Conservation (phyloP, 148 eudicot genomes). For the Fagopyrum homotropicum region DNA sequence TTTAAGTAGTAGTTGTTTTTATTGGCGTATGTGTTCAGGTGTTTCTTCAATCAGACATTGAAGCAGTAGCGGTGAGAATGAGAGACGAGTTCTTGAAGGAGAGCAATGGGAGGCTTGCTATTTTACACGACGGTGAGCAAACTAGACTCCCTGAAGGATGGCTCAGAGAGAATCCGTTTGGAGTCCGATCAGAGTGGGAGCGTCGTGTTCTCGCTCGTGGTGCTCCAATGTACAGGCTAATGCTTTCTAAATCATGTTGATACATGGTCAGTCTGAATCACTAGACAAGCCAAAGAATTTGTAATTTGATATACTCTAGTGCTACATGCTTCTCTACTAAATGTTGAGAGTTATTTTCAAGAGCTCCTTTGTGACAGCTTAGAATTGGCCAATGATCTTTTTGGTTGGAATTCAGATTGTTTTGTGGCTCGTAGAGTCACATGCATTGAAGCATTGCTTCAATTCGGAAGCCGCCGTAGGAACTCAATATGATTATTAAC, state of each 20-base stretch:
- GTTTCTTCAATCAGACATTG: constrained; percentile 82
- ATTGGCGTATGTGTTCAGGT: constrained; percentile 31
- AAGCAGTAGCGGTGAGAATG: constrained; percentile 76
- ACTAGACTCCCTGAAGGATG: constrained; percentile 30
- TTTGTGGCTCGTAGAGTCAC: too few relatives aligned
- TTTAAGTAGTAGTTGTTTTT: too few relatives aligned
- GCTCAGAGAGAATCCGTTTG: constrained; percentile 78
- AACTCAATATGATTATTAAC: too few relatives aligned
- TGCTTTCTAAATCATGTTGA: constrained; percentile 34
- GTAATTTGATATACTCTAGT: too few relatives aligned
- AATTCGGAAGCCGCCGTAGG: too few relatives aligned
- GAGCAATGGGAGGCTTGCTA: constrained; percentile 52
- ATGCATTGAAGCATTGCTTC: too few relatives aligned
- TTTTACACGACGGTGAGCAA: constrained; percentile 21
- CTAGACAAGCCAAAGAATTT: too few relatives aligned
- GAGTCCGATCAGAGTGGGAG: constrained; percentile 82
- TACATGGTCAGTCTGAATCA: background rate
- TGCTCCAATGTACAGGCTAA: constrained; percentile 67
- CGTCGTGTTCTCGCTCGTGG: constrained; percentile 68
- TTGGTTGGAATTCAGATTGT: too few relatives aligned
- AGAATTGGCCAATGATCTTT: too few relatives aligned
- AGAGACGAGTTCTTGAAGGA: constrained; percentile 49
- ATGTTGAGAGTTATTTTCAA: too few relatives aligned
- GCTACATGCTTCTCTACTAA: background rate
- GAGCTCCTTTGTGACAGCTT: too few relatives aligned